Evolutionary conservation across 2,329 filamentous ascomycete species (phyloP), one percentile per base, ranked within the genome.

Genomic region (Botrytis pseudocinerea): DNA sequence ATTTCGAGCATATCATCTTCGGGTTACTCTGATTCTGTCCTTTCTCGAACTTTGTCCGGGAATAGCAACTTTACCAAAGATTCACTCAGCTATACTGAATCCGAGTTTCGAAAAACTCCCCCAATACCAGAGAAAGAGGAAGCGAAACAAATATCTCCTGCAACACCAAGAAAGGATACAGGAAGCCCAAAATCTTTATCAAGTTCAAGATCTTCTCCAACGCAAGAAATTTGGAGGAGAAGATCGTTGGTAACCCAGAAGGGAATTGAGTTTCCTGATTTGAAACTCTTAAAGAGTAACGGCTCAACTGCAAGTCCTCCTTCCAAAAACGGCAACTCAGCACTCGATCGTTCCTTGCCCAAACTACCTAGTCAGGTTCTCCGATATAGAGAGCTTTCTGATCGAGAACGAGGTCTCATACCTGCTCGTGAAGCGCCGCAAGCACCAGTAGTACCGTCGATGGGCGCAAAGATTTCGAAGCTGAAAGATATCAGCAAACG

Each of bases 231-330:
- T 40, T 81, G 80, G 80, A 74, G 75, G 69, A 76, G 80, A 20
- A 71, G 80, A 65, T 79, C 78, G 22, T 72, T 74, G n/a, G 77
- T 73, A 59, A 77, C 76, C 40, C 78, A 79, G 10, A 77, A 73
- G 40, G 78, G 76, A 46, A 74, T 80, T 14, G 66, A 60, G 25
- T 76, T 81, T 73, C 62, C 77, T 18, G 77, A 80, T 40, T 74
- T 81, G 44, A 80, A 79, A 48, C 75, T 81, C 42, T 64, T 77
- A 57, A 76, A 77, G 60, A 79, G 77, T 72, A 80, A 81, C 77
- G 79, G 80, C 20, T 79, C 79, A 40, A 81, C 80, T 2, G 77
- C 77, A 14, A 77, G 73, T 57, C 77, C 77, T 54, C 71, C 71
- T 73, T 73, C 61, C 76, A 78, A 64, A 76, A 78, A 62, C 72